A percentile compares a stretch with the other conserved stretches of the same genome.
These are phyloP conservation scores for Wickerhamomyces bovis DNA, from an alignment of 805 yeast species.

Conservation along the genomic window DNA sequence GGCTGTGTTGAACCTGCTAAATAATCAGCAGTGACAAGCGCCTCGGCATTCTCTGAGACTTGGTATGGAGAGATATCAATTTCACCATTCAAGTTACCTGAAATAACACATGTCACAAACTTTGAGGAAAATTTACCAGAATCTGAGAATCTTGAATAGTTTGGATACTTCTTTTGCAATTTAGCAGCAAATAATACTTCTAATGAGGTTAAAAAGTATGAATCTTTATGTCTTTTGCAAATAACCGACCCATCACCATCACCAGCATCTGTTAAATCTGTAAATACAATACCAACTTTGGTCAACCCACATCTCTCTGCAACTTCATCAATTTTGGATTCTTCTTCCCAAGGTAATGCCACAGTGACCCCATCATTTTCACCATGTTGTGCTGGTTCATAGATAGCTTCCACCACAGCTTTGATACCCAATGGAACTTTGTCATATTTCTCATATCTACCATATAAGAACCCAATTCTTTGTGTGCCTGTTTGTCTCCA, in stretches of 20 bases:
- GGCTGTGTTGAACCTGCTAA: constrained; percentile 89
- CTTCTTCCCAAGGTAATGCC: constrained; percentile 47
- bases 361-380: constrained; percentile 81
- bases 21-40: constrained; percentile 78
- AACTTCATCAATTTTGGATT: constrained; percentile 43
- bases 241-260: constrained; percentile 81
- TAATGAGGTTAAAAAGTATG: constrained; percentile 83
- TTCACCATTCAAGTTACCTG: constrained; percentile 85
- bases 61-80: constrained; percentile 90
- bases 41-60: constrained; percentile 83
- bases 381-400: constrained; percentile 86
- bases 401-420: constrained; percentile 89
- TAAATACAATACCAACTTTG: constrained; percentile 79
- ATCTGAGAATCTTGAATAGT: constrained; percentile 55
- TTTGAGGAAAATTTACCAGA: constrained; percentile 73
- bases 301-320: constrained; percentile 56
- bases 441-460: constrained; percentile 71
- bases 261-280: constrained; percentile 87
- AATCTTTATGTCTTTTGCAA: constrained; percentile 87
- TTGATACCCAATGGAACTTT: constrained; percentile 89
- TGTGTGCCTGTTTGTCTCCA: constrained; percentile 91
- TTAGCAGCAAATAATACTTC: constrained; percentile 82
- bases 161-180: constrained; percentile 63
- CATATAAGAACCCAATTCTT: constrained; percentile 80
- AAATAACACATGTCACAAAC: constrained; percentile 86